Percentiles rank a stretch among this genome's conserved stretches.
These are phyloP conservation scores for Xerocomellus amylosporus DNA, from an alignment of 768 basidiomycete genomes.

Conservation along the genomic window DNA sequence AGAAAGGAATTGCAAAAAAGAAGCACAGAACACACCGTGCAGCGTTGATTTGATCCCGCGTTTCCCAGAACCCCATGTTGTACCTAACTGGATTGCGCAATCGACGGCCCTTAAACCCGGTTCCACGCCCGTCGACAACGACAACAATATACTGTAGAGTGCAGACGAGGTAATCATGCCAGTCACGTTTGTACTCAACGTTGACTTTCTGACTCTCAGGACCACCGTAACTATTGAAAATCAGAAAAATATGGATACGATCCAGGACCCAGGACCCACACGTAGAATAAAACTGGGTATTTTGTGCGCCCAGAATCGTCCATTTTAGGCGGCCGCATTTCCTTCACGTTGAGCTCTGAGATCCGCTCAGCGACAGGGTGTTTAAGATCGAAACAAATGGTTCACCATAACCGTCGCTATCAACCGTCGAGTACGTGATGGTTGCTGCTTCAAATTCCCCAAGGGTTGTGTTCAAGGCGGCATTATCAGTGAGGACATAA, in stretches of 20 bases:
- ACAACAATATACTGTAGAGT: slow-evolving; percentile 83
- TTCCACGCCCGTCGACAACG: slow-evolving; percentile 89
- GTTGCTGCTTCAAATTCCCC: slow-evolving; percentile 69
- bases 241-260: slow-evolving; percentile 2
- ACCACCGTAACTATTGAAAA: slow-evolving; percentile 73
- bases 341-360: slow-evolving; percentile 83
- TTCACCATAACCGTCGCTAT: slow-evolving; percentile 77
- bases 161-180: slow-evolving; percentile 85
- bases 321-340: slow-evolving; percentile 88
- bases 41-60: slow-evolving; percentile 83
- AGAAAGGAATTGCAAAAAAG: neutral
- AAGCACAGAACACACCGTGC: slow-evolving; percentile 54
- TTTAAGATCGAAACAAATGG: slow-evolving; percentile 14
- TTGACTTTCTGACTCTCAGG: slow-evolving; percentile 81
- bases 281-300: slow-evolving; percentile 90
- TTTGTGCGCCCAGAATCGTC: slow-evolving; percentile 94
- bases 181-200: slow-evolving; percentile 65
- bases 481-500: slow-evolving; percentile 70
- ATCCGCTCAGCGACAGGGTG: slow-evolving; percentile 19
- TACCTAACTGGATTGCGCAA: slow-evolving; percentile 86
- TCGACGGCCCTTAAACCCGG: slow-evolving; percentile 83
- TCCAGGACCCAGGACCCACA: slow-evolving; percentile 42
- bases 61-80: slow-evolving; percentile 88
- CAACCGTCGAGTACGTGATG: slow-evolving; percentile 65
- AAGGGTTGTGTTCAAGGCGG: slow-evolving; percentile 58